A percentile compares a stretch with the other conserved stretches of the same genome.
These are phyloP conservation scores for Syncephalastrum monosporum DNA, from an alignment of 371 early-diverging fungal genomes.

Conservation along the genomic window DNA sequence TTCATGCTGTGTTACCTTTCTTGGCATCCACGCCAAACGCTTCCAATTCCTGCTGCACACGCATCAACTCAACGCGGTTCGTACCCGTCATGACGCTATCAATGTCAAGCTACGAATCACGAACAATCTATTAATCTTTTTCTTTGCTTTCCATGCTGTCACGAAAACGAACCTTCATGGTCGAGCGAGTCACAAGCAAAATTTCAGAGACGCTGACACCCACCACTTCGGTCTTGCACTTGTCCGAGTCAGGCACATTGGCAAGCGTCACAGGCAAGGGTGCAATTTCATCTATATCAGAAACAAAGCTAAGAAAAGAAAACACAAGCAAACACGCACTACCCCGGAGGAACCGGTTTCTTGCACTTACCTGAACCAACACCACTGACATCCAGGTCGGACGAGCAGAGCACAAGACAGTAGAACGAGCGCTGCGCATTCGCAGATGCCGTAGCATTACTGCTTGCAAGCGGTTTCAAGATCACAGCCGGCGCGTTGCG, in stretches of 20 bases:
- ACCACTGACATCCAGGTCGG: constrained; percentile 19
- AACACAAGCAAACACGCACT: not conserved
- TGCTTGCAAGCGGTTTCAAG: constrained; percentile 45
- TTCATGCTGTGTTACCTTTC: constrained; percentile 17
- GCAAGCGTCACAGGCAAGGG: constrained; percentile 69
- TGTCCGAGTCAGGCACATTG: constrained; percentile 43
- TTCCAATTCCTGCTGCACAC: constrained; percentile 52
- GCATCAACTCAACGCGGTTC: constrained; percentile 46
- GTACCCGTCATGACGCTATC: constrained; percentile 52
- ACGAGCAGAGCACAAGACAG: constrained; percentile 42
- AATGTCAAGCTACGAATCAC: constrained; percentile 39
- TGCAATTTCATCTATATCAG: constrained; percentile 27
- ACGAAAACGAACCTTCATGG: constrained; percentile 33
- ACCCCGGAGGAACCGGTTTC: not conserved
- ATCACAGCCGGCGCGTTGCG: constrained; percentile 71
- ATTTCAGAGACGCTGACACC: constrained; percentile 65
- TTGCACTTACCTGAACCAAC: constrained; percentile 9
- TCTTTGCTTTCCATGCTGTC: not conserved
- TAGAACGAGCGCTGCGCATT: constrained; percentile 50
- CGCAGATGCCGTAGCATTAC: constrained; percentile 15
- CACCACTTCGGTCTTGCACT: constrained; percentile 48
- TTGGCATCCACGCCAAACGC: constrained; percentile 52
- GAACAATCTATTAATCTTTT: not conserved
- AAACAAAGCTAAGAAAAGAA: not conserved
- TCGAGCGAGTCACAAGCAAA: constrained; percentile 56